Conservation (phyloP, 176 grass and related monocot genomes). For the Dendrocalamus sinicus region DNA sequence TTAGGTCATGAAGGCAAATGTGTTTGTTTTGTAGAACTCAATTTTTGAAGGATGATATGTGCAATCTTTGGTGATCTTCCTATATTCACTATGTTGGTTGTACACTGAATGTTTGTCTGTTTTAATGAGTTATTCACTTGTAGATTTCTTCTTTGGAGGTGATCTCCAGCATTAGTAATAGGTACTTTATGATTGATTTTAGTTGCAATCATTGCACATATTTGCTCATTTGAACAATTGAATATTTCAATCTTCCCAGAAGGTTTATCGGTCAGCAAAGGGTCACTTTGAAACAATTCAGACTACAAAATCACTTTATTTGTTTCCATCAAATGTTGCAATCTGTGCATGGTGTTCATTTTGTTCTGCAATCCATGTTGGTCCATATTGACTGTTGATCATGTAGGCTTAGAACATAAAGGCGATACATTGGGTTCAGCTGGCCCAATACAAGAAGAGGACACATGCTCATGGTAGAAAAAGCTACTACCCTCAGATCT, state of each 20-base stretch:
- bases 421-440: slow-evolving; percentile 30
- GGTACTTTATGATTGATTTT: neutral
- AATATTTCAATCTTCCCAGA: slow-evolving; percentile 10
- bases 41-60: neutral
- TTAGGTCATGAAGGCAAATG: neutral
- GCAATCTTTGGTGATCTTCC: neutral
- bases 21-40: neutral
- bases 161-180: neutral
- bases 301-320: neutral
- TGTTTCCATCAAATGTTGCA: neutral
- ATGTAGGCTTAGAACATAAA: neutral
- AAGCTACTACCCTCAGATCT: slow-evolving; percentile 38
- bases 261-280: neutral
- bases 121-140: slow-evolving; percentile 2
- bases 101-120: neutral
- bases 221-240: slow-evolving; percentile 20
- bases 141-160: neutral
- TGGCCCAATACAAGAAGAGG: slow-evolving; percentile 34
- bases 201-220: neutral
- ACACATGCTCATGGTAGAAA: slow-evolving; percentile 31
- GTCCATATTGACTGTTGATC: slow-evolving; percentile 23
- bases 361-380: neutral
- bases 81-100: neutral
- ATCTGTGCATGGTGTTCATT: neutral
- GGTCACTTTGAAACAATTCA: slow-evolving; percentile 7